phyloP scores from a whole-genome alignment of 2,329 filamentous ascomycete genomes.

The Septoria linicola region DNA sequence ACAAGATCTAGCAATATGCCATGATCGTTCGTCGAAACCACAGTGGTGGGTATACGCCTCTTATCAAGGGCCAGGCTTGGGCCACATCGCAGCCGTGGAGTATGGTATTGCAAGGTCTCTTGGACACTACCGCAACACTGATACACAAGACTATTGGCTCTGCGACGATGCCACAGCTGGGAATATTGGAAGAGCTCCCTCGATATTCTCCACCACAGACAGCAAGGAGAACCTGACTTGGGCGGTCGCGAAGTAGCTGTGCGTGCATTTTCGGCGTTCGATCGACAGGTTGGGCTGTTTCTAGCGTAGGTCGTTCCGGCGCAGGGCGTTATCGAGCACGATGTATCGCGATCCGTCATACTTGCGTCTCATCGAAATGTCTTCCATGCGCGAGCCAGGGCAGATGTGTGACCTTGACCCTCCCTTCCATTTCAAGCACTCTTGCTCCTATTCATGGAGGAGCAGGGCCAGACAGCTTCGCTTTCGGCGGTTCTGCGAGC shows the following conservation, averaged over 20 bases:
- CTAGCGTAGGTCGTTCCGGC: no score
- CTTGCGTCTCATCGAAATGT: no score
- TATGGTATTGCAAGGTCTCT: constrained; percentile 19
- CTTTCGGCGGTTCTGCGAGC: constrained; percentile 43
- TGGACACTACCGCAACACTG: constrained; percentile 19
- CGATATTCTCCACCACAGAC: constrained; percentile 6
- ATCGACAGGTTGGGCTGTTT: no score
- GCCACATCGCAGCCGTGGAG: constrained; percentile 17
- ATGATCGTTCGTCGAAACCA: constrained; percentile 20
- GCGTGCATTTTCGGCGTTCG: no score
- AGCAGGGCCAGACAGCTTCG: constrained; percentile 37
- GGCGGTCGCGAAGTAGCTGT: no score
- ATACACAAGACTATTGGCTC: constrained; percentile 18
- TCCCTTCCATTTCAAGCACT: no score
- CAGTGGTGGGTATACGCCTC: constrained; percentile 13
- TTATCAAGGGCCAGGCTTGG: constrained; percentile 21
- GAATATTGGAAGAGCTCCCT: constrained; percentile 16
- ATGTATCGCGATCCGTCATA: no score
- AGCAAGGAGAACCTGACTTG: no score
- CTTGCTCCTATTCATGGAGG: no score
- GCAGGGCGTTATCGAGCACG: no score
- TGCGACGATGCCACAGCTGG: constrained; percentile 15
- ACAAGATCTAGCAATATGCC: constrained; percentile 19
- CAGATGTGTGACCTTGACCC: no score
- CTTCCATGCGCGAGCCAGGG: no score